phyloP scores from a whole-genome alignment of 495 filamentous ascomycete genomes.

The Echria macrotheca region DNA sequence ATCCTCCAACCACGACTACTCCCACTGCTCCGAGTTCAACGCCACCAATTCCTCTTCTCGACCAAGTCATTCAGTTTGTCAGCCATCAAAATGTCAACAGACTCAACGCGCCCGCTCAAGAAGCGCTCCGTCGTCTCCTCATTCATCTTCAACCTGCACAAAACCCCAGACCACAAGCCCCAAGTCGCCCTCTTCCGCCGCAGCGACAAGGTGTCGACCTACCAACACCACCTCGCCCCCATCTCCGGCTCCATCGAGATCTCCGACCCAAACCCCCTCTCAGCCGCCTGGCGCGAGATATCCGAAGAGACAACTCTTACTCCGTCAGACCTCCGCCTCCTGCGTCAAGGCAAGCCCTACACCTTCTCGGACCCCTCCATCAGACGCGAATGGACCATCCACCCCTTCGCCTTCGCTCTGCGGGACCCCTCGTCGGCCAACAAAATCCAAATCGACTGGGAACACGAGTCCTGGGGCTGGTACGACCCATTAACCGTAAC shows the following conservation, averaged over 20 bases:
- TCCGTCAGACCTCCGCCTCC: constrained; percentile 38
- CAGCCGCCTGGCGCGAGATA: constrained; percentile 58
- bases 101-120: constrained; percentile 14
- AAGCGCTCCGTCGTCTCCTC: constrained; percentile 49
- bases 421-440: constrained; percentile 30
- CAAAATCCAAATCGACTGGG: constrained; percentile 55
- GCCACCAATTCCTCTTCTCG: too few species aligned
- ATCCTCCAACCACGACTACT: too few species aligned
- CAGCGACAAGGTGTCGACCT: constrained; percentile 53
- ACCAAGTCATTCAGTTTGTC: too few species aligned
- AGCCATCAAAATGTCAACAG: constrained; percentile 1
- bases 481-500: constrained; percentile 43
- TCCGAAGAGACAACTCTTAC: constrained; percentile 56
- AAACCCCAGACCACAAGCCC: constrained; percentile 24
- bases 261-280: constrained; percentile 43
- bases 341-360: constrained; percentile 55
- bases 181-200: constrained; percentile 54
- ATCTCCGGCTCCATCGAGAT: constrained; percentile 57
- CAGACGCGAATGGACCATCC: constrained; percentile 55
- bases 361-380: constrained; percentile 49
- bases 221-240: constrained; percentile 51
- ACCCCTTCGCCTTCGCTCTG: constrained; percentile 56
- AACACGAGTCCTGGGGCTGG: constrained; percentile 56
- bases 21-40: not conserved
- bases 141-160: constrained; percentile 47